Evolutionary conservation across 2,329 filamentous ascomycete species (phyloP), one percentile per base, ranked within the genome.

Genomic region (Xylaria sp.): DNA sequence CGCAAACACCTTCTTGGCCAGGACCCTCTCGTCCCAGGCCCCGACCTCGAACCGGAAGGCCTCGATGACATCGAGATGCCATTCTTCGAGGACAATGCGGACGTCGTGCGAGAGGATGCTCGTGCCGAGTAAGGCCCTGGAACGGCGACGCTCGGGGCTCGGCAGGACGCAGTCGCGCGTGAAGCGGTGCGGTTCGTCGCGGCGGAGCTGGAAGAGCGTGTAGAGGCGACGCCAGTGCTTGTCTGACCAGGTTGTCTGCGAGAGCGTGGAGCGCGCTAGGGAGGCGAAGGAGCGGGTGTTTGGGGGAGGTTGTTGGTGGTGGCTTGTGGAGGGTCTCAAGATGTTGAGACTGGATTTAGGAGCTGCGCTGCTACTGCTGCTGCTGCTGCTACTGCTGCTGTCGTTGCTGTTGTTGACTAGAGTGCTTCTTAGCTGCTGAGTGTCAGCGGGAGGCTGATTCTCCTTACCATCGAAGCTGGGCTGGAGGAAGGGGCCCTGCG

Each of bases 21-120:
- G 69, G 9, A 70, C 71, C 6, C 66, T 72, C 64, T 79, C 81
- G 19, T 79, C 76, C 81, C 82, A 85, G 8, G 73, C 76, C 16
- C 77, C 77, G 2, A 82, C 75, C 59, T 79, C 74, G 10, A 68
- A 67, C 59, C 71, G 72, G 66, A 85, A 85, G 2, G 78, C 82
- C 59, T 83, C 79, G 23, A 85, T 76, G 57, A 84, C 76, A 60
- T 85, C 82, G 16, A 85, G 70, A 60, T 86, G 83, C 82, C 82
- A 85, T 59, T 74, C 68, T 70, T 83, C 77, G 16, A 86, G 72
- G 19, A 73, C 62, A 72, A 85, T 73, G 3, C 71, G 70, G 68
- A 78, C 74, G 51, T 76, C 79, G 42, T 79, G 76, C 34, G 78
- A 76, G 23, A 70, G 68, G 58, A 84, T 78, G 30, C 73, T 75